phyloP scores from a whole-genome alignment of 192 early-diverging fungal species.

The Entophlyctis luteolus region DNA sequence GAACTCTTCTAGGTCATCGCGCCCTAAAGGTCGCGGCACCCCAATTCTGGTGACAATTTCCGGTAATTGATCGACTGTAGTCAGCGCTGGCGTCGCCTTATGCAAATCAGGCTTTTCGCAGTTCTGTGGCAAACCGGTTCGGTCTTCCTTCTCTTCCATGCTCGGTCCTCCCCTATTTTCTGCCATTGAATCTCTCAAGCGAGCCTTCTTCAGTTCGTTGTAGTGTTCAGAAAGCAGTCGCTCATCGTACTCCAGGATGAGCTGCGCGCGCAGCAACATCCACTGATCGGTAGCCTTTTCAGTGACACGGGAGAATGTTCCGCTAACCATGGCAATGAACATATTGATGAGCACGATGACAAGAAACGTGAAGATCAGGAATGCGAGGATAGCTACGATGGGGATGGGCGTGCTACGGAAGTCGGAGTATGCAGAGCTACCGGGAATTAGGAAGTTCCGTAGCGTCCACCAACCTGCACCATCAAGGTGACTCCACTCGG shows the following conservation, averaged over 20 bases:
- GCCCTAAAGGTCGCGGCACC: too few species aligned
- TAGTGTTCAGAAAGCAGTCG: not conserved
- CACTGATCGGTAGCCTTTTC: not conserved
- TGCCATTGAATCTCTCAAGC: not conserved
- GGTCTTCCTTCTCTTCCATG: not conserved
- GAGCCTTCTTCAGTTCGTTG: not conserved
- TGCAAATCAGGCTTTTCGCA: too few species aligned
- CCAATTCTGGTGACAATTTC: too few species aligned
- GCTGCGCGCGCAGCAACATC: constrained; percentile 10
- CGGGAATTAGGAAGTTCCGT: not conserved
- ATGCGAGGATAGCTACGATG: not conserved
- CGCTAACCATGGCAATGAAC: constrained; percentile 14
- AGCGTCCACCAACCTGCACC: constrained; percentile 2
- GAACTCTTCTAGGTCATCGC: too few species aligned
- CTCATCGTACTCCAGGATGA: constrained; percentile 20
- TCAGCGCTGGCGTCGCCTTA: too few species aligned
- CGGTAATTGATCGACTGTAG: too few species aligned
- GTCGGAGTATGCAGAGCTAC: not conserved
- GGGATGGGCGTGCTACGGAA: not conserved
- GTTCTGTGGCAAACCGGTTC: not conserved
- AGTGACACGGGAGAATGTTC: not conserved
- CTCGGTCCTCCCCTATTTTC: not conserved
- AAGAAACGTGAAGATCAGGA: not conserved
- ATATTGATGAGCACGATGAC: constrained; percentile 13
- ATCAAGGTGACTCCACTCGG: constrained; percentile 1